These are phyloP conservation scores for Hypoxylon sp. DNA, from an alignment of 2,329 filamentous ascomycete species.

Conservation along the genomic window DNA sequence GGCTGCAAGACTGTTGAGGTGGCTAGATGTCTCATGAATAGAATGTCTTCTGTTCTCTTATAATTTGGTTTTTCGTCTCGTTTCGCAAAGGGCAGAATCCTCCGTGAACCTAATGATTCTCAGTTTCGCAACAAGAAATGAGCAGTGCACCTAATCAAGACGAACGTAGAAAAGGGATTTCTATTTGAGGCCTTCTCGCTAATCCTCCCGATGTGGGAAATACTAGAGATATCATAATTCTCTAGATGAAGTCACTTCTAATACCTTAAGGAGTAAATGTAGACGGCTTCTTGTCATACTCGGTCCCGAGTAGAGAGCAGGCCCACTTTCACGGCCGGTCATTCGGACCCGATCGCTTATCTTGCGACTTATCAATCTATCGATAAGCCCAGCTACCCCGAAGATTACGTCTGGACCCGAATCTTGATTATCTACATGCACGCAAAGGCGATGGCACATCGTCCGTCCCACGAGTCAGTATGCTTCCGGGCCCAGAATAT, in stretches of 20 bases:
- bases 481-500: neutral
- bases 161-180: neutral
- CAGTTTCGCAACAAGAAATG: neutral
- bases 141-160: neutral
- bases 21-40: conserved; percentile 31
- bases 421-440: conserved; percentile 1
- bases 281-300: neutral
- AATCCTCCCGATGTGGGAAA: neutral
- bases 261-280: neutral
- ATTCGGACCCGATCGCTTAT: conserved; percentile 10
- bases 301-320: conserved; percentile 2
- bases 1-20: conserved; percentile 7
- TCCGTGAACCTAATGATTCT: neutral
- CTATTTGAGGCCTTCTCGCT: neutral
- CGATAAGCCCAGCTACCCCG: conserved; percentile 12
- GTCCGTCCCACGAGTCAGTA: neutral
- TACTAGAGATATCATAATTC: neutral
- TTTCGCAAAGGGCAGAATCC: neutral
- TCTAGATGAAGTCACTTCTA: neutral
- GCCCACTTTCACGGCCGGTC: neutral
- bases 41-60: conserved; percentile 29
- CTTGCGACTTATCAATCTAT: conserved; percentile 9
- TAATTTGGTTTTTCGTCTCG: neutral
- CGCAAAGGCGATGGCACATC: neutral
- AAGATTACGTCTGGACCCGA: neutral